Evolutionary conservation across 345 rosid genomes (phyloP), one percentile per base, ranked within the genome.

Genomic region (Euphorbia peplus): DNA sequence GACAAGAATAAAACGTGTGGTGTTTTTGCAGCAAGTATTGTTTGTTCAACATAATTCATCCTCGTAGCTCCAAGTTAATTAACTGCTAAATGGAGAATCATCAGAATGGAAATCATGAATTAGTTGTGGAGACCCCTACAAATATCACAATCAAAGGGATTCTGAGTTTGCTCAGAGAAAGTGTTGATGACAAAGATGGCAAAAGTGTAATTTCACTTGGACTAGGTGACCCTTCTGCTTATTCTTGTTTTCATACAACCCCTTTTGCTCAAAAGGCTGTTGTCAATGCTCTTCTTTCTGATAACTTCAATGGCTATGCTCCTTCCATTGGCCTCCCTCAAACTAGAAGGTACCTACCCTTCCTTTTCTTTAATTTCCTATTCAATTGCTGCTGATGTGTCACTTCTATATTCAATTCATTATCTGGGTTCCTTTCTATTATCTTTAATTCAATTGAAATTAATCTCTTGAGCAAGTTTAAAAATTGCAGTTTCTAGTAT

Each of bases 271-370:
- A 55, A 37, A 74, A 85, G 65, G 90, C 99, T 76, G 91, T 87
- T 69, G 68, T 76, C 32, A 88, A 85, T 57, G 73, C 97, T 69
- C 93, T 95, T 71, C 83, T 74, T 57, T 95, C 93, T 28, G 75
- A 82, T 14, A 89, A 83, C 63, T 95, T 95, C 78, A 84, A 95
- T 83, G 97, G 99, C 53, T 95, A 95, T 74, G 70, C 99, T 24
- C 99, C 99, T 24, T 87, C 97, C 8, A 89, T 82, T 59, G 96
- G 99, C 63, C 97, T 91, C 70, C 95, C 96, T 21, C 95, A 86
- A 73, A 64, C 96, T 12, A 88, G 97, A 83, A 91, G 97, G 99
- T 89, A 42, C 55, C 4, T 48, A 44, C 8, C 3, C 16, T 37
- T 11, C 4, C 1, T n/a, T n/a, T n/a, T n/a, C n/a, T 60, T 10